Evolutionary conservation across 23 red algal genomes (phyloP).

Genomic region (Pyropia yezoensis): DNA sequence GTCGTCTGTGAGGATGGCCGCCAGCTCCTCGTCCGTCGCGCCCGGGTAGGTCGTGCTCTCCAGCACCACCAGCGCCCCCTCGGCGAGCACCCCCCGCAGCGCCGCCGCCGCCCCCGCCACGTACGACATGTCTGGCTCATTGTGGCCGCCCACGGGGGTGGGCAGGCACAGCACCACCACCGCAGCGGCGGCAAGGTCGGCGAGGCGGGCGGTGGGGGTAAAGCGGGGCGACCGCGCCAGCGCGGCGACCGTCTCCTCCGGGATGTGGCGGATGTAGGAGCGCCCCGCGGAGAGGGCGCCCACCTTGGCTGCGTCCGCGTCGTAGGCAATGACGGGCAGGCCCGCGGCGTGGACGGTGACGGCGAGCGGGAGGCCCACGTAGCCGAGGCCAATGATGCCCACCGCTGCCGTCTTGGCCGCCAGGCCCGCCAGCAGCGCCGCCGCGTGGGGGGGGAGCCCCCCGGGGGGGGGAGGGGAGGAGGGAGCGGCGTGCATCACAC

Average conservation of each 20-base stretch:
- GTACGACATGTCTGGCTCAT: constrained; percentile 74
- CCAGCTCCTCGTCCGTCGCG: constrained; percentile 57
- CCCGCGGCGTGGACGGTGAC: constrained; percentile 31
- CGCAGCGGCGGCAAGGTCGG: neutral
- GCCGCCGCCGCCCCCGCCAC: constrained; percentile 21
- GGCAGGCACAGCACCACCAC: constrained; percentile 63
- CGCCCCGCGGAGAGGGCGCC: constrained; percentile 10
- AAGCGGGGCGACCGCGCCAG: constrained; percentile 23
- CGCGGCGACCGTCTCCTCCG: constrained; percentile 5
- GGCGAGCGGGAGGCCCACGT: constrained; percentile 68
- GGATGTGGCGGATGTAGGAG: constrained; percentile 63
- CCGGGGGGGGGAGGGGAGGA: too few species aligned
- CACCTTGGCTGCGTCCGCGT: constrained; percentile 46
- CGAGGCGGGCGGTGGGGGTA: constrained; percentile 10
- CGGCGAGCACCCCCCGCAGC: constrained; percentile 6
- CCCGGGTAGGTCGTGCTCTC: constrained; percentile 81
- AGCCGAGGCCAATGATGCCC: constrained; percentile 68
- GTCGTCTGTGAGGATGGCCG: constrained; percentile 15
- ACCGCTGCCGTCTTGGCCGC: constrained; percentile 7
- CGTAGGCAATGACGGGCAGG: constrained; percentile 38
- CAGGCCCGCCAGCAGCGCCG: constrained; percentile 8
- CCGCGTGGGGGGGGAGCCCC: neutral
- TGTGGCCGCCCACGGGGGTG: constrained; percentile 53
- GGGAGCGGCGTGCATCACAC: too few species aligned
- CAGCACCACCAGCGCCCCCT: constrained; percentile 35